These are phyloP conservation scores for Aspergillus affinis DNA, from an alignment of 495 filamentous ascomycete genomes.

Conservation along the genomic window DNA sequence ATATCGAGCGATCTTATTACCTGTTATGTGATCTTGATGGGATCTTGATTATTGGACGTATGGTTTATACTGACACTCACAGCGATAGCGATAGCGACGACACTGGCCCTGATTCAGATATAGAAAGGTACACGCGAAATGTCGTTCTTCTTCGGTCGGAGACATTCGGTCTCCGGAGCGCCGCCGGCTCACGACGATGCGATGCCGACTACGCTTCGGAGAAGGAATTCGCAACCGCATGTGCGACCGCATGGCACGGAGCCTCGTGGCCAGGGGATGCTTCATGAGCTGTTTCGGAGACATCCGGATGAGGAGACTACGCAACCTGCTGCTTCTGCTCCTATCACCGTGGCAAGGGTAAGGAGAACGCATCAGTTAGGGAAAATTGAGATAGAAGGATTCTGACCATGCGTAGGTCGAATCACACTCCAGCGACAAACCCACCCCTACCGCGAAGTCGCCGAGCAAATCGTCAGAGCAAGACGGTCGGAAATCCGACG, in stretches of 20 bases:
- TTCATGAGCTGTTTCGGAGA: constrained; percentile 34
- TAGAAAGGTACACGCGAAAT: constrained; percentile 8
- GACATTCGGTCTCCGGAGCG: constrained; percentile 18
- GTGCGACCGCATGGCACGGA: not conserved
- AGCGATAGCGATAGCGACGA: not conserved
- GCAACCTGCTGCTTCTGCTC: too few species aligned
- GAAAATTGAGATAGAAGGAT: too few species aligned
- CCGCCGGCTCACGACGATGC: constrained; percentile 10
- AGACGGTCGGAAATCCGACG: not conserved
- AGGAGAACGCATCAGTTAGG: not conserved
- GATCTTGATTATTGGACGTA: too few species aligned
- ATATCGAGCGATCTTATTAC: too few species aligned
- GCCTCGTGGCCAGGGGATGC: constrained; percentile 11
- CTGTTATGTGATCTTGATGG: too few species aligned
- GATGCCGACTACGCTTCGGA: not conserved
- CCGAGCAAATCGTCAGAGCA: not conserved
- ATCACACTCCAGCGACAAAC: not conserved
- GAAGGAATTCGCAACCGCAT: constrained; percentile 18
- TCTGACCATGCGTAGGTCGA: not conserved
- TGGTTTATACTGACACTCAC: too few species aligned
- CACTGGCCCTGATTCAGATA: not conserved
- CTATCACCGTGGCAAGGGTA: not conserved
- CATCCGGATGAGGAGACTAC: constrained; percentile 10
- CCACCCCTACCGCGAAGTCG: too few species aligned
- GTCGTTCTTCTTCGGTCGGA: constrained; percentile 22